Percentiles rank a stretch among this genome's conserved stretches.
These are phyloP conservation scores for Pyrus pyrifolia DNA, from an alignment of 306 rosid genomes.

Conservation along the genomic window DNA sequence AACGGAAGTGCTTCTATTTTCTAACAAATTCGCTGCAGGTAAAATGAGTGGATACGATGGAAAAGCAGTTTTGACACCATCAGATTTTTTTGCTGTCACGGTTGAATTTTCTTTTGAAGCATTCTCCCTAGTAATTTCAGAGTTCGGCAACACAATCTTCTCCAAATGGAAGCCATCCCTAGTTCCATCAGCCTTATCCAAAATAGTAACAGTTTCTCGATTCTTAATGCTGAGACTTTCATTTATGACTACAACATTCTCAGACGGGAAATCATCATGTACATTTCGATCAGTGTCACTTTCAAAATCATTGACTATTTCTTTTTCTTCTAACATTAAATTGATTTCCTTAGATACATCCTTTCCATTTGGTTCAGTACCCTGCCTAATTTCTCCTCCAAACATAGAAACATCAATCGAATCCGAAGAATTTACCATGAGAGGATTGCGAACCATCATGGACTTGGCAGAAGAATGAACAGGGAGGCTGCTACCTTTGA, in stretches of 20 bases:
- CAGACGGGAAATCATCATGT: constrained; percentile 15
- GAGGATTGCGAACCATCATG: constrained; percentile 38
- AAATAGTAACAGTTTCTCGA: constrained; percentile 15
- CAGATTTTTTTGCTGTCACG: constrained; percentile 17
- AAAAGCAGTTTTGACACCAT: constrained; percentile 15
- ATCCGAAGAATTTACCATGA: constrained; percentile 30
- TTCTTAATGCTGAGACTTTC: constrained; percentile 19
- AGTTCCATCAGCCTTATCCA: constrained; percentile 23
- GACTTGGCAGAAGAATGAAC: constrained; percentile 38
- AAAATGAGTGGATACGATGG: constrained; percentile 13
- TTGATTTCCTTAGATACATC: constrained; percentile 11
- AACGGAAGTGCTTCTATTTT: constrained; percentile 26
- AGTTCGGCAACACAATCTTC: constrained; percentile 27
- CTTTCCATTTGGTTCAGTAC: background rate
- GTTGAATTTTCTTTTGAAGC: constrained; percentile 18
- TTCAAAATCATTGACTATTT: constrained; percentile 20
- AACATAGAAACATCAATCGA: constrained; percentile 22
- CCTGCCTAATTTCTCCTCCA: constrained; percentile 20
- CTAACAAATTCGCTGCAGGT: constrained; percentile 12
- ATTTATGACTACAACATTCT: constrained; percentile 19
- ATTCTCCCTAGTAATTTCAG: constrained; percentile 18
- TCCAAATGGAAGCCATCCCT: constrained; percentile 22
- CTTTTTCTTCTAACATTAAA: background rate
- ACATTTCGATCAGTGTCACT: constrained; percentile 4
- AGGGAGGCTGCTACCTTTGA: constrained; percentile 6